Base-by-base conservation (phyloP, 164 flowering plant genomes). In the Stephania japonica region DNA sequence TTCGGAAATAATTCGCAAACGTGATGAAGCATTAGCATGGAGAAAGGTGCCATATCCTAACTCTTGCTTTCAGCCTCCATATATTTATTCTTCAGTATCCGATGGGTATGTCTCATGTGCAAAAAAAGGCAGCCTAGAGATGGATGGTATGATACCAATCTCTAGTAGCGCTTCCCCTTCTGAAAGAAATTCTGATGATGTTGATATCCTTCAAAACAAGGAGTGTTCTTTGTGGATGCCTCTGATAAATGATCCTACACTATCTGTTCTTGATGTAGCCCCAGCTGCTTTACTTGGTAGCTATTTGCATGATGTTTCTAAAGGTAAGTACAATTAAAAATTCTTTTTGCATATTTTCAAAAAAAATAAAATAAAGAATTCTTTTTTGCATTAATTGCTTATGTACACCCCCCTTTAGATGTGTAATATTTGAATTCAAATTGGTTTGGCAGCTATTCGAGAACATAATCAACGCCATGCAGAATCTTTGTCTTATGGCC, bases 201-300 rank as follows among this genome's bases (percentile, higher is more conserved):
- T 16, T 66, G 77, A 70, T 65, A 25, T 73, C 63, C 70, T 24
- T 47, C 79, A 59, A 50, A 65, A 59, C 62, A 11, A 41, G 24
- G 79, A 79, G 73, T 78, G 75, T 69, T 65, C 81, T 67, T 70
- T 73, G 21, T 92, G 97, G 98, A 59, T 80, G 70, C 97, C 97
- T 76, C 73, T 18, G 65, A 74, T 87, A 70, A 76, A 67, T 76
- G 87, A 86, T 70, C 86, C 90, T 26, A 71, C 88, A 70, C 66
- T 81, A 43, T 88, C 98, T 4, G 76, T 93, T 76, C 78, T 89
- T 69, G 98, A 96, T 86, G 97, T 88, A 23, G 90, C 94, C 71
- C 97, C 99, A 61, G 92, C 93, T 70, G 72, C 82, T 69, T 77
- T 93, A 63, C 91, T 81, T 77, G 85, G 83, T 71, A 80, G 75